These are phyloP conservation scores for Eimeria praecox DNA, from an alignment of 169 alveolate species.

Conservation along the genomic window DNA sequence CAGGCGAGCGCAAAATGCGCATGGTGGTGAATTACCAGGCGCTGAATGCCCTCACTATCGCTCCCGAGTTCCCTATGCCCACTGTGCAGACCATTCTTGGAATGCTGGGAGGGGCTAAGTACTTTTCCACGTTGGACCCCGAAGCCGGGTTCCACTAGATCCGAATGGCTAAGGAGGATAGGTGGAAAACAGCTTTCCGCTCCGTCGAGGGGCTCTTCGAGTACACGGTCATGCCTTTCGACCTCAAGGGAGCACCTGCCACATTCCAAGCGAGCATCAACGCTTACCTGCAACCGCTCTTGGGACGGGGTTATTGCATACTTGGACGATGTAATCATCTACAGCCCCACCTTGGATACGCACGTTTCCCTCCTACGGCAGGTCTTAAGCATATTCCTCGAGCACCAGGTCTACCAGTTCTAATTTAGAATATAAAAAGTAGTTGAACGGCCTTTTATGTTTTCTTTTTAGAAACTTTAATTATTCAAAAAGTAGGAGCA, in stretches of 20 bases:
- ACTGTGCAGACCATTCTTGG: no score
- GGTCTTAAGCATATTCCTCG: background rate
- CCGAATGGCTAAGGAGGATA: background rate
- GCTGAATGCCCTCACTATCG: background rate
- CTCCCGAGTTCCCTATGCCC: background rate
- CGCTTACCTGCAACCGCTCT: background rate
- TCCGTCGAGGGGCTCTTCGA: background rate
- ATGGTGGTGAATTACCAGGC: background rate
- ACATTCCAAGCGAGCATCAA: background rate
- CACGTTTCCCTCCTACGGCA: background rate
- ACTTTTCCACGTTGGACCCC: background rate
- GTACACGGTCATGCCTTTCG: background rate
- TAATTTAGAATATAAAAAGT: no score
- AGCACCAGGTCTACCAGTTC: background rate
- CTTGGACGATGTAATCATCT: background rate
- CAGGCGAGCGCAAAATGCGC: background rate
- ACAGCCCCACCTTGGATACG: background rate
- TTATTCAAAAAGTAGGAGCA: no score
- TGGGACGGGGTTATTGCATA: conserved; percentile 19
- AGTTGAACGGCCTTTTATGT: no score
- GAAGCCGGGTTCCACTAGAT: background rate
- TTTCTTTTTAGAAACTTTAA: no score
- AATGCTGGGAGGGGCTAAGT: background rate
- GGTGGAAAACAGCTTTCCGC: background rate
- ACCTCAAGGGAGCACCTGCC: conserved; percentile 21